Evolutionary conservation across 352 stramenopile genomes (phyloP), one percentile per base, ranked within the genome.

Genomic region (Phytophthora foliorum): DNA sequence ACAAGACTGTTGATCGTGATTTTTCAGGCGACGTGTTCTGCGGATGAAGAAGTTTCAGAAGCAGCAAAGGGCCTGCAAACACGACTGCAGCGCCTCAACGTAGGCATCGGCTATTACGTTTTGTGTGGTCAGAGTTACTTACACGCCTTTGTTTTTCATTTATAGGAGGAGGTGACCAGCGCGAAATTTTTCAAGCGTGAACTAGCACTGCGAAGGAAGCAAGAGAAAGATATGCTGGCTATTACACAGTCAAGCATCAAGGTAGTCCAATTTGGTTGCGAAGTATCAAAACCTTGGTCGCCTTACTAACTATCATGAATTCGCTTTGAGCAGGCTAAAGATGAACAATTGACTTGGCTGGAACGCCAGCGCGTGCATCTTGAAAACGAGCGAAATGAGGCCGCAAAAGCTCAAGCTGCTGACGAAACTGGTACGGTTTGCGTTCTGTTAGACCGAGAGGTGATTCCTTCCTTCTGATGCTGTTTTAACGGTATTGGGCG

Each of bases 291-390:
- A 61, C 16, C 54, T 29, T 13, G 36, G 7, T 55, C 19, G 14
- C 29, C 51, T 36, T 11, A 45, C 49, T 46, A 52, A 54, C 34
- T n/a, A 42, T 24, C n/a, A 19, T 10, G 38, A 21, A 48, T 13
- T 48, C 19, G 8, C 16, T 42, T 59, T 56, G 42, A 38, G 7
- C 42, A 81, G 69, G 63, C 77, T 38, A 81, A 84, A 67, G 55
- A 70, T 41, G 73, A 84, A 0, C 76, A 81, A 50, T 52, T 84
- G 17, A 55, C 34, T 55, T 84, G 76, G 76, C 50, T 84, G 17
- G 60, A 84, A n/a, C 69, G 76, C 21, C 76, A 81, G 31, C 73
- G 59, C n/a, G 36, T 61, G 3, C 71, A 78, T 60, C 57, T 84
- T 7, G 53, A 67, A 57, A 72, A 74, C 19, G 68, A 81, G 51